These are phyloP conservation scores for Chrysanthemum makinoi DNA, from an alignment of 129 eudicot genomes.

Conservation along the genomic window DNA sequence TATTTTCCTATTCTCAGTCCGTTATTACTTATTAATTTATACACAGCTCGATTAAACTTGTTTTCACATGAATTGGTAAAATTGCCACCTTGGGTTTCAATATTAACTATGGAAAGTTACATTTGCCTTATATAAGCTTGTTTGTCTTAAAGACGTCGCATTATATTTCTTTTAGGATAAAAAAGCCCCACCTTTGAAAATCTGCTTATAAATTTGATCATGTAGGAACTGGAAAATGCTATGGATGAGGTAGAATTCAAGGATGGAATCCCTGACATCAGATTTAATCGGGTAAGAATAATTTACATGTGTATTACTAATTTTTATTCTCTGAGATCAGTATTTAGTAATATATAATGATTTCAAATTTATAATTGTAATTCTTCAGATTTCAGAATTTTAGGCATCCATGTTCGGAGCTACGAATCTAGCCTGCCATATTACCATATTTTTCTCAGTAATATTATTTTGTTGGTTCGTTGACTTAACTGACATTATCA, in stretches of 20 bases:
- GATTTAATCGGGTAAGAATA: constrained; percentile 84
- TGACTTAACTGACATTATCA: constrained; percentile 29
- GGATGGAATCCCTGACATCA: constrained; percentile 83
- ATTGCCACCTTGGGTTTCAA: neutral
- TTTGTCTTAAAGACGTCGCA: neutral
- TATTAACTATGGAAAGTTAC: constrained; percentile 11
- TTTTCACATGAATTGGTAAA: neutral
- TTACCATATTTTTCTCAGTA: neutral
- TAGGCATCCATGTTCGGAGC: constrained; percentile 7
- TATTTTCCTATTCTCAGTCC: neutral
- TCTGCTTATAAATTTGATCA: constrained; percentile 26
- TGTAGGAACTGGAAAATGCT: constrained; percentile 83
- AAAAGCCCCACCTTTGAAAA: neutral
- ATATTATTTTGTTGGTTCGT: constrained; percentile 6
- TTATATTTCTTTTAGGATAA: constrained; percentile 16
- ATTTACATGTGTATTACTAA: constrained; percentile 9
- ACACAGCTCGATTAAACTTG: neutral
- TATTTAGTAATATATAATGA: neutral
- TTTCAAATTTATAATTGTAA: constrained; percentile 3
- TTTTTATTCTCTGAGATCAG: neutral
- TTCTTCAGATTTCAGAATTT: neutral
- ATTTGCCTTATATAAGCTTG: constrained; percentile 24
- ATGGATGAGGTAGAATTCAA: constrained; percentile 66
- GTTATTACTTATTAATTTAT: neutral
- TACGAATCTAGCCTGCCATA: neutral